phyloP scores from a whole-genome alignment of 129 eudicot genomes.

The Flaveria ramosissima region DNA sequence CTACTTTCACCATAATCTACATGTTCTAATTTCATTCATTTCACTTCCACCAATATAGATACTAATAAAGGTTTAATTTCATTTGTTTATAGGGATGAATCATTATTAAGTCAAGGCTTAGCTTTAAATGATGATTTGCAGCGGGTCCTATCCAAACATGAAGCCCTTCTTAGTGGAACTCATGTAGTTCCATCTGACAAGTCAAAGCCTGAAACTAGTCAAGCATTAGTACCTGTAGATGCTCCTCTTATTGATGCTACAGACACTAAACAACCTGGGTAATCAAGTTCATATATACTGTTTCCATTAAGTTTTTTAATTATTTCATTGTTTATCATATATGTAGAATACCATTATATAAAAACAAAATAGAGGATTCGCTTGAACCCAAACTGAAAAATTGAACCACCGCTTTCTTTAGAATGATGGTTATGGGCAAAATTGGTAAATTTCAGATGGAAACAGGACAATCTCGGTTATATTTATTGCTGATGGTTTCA shows the following conservation, averaged over 20 bases:
- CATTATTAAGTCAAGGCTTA: conserved; percentile 83
- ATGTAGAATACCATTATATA: background rate
- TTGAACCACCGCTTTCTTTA: background rate
- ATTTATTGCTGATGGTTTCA: background rate
- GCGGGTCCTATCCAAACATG: conserved; percentile 75
- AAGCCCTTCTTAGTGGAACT: conserved; percentile 60
- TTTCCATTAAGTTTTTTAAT: background rate
- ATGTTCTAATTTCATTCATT: background rate
- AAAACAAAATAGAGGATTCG: background rate
- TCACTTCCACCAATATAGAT: background rate
- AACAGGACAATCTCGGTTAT: background rate
- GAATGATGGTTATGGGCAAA: background rate
- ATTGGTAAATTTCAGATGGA: background rate
- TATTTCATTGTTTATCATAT: background rate
- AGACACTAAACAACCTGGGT: conserved; percentile 59
- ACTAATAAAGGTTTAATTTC: background rate
- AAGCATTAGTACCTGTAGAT: conserved; percentile 58
- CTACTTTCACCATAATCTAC: background rate
- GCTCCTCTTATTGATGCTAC: conserved; percentile 75
- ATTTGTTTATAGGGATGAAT: conserved; percentile 67
- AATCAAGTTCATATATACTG: conserved; percentile 15
- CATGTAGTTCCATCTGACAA: conserved; percentile 34
- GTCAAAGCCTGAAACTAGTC: conserved; percentile 44
- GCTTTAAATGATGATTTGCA: conserved; percentile 92
- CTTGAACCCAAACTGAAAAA: background rate